Evolutionary conservation across 2,329 filamentous ascomycete genomes (phyloP), one percentile per base, ranked within the genome.

Genomic region (Colletotrichum horii): DNA sequence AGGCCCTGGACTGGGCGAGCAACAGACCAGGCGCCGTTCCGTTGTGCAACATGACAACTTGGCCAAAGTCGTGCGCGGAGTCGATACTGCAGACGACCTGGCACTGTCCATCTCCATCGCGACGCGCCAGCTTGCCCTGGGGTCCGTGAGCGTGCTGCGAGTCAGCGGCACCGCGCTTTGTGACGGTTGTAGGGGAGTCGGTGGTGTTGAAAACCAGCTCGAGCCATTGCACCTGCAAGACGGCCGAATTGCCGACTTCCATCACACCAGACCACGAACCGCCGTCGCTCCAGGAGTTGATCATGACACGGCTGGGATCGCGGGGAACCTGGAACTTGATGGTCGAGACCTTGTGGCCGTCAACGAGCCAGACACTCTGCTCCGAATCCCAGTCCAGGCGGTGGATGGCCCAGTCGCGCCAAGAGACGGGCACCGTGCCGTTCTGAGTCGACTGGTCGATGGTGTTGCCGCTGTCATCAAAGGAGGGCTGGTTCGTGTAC

Each of bases 251-350:
- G 5, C 85, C 84, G 7, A 86, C 80, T 7, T 81, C 86, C 91
- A 93, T 92, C 68, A 90, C 88, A 14, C 91, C 91, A 60, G 88
- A 88, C 91, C 91, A 93, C 64, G 83, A 83, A 6, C 91, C 90
- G 24, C 91, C 91, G 76, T 93, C 88, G 71, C 89, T 89, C 91
- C 91, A 93, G 64, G 90, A 86, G 79, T 93, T 93, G 78, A 93
- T 83, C 34, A 91, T 87, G 65, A 93, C 81, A 69, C 87, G 86
- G 43, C 87, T 88, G 6, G 87, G 83, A 66, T 90, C 88, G 28
- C 85, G 84, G 0, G 91, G 91, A 16, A 89, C 88, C 74, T 91
- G 89, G 79, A 91, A 91, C 5, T 84, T 85, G 77, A 91, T 91
- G 26, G 84, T 87, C 3, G 89, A 88, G 3, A 88, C 84, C 78